Conservation (phyloP, 2,329 filamentous ascomycete species). For the Venturia aucupariae region DNA sequence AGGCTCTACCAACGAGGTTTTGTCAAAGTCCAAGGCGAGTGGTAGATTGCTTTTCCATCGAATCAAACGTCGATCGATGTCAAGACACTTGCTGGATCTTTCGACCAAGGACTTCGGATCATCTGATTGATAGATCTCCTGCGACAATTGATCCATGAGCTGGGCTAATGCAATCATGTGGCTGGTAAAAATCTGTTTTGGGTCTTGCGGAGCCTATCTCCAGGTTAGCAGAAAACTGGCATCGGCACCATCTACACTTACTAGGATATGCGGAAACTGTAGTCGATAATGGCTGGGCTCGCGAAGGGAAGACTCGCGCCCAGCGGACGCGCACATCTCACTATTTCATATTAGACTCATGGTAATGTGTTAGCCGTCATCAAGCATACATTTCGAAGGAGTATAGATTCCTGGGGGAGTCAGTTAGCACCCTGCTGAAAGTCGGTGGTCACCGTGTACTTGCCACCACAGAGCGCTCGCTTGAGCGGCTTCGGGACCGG, state of each 20-base stretch:
- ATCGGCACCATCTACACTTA: not conserved
- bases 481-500: constrained; percentile 8
- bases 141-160: constrained; percentile 13
- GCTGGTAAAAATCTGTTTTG: constrained; percentile 11
- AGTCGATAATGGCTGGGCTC: constrained; percentile 23
- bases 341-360: not conserved
- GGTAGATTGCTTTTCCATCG: constrained; percentile 16
- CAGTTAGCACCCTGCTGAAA: not conserved
- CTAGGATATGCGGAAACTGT: constrained; percentile 12
- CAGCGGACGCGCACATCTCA: constrained; percentile 26
- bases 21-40: constrained; percentile 13
- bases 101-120: constrained; percentile 23
- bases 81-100: constrained; percentile 19
- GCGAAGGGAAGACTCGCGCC: constrained; percentile 24
- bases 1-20: constrained; percentile 18
- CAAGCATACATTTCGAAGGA: constrained; percentile 16
- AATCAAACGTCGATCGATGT: constrained; percentile 15
- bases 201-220: constrained; percentile 10
- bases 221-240: not conserved
- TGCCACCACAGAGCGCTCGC: constrained; percentile 16
- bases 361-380: not conserved
- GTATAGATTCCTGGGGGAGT: constrained; percentile 6
- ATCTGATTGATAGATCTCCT: constrained; percentile 19
- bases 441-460: not conserved
- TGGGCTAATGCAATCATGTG: constrained; percentile 11